A percentile compares a stretch with the other conserved stretches of the same genome.
phyloP scores from a whole-genome alignment of 768 basidiomycete genomes.

The Leccinum ochraceum region DNA sequence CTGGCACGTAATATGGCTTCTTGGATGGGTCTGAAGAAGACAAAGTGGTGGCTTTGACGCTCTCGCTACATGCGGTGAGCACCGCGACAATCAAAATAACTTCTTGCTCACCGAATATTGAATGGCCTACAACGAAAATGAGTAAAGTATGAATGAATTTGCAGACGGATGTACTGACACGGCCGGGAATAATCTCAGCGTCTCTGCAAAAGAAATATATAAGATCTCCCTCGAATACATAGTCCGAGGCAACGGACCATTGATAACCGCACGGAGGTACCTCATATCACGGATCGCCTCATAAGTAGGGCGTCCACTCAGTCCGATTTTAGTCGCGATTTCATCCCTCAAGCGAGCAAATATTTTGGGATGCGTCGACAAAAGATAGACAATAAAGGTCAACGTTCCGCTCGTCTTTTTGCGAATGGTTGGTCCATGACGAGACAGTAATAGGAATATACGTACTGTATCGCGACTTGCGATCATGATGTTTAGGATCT shows the following conservation, averaged over 20 bases:
- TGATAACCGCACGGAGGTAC: constrained; percentile 63
- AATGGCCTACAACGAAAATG: constrained; percentile 38
- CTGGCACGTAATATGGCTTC: constrained; percentile 34
- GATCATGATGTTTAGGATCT: constrained; percentile 38
- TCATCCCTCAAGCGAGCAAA: constrained; percentile 52
- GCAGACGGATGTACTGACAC: constrained; percentile 31
- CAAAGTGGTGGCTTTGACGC: constrained; percentile 49
- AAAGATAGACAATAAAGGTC: constrained; percentile 41
- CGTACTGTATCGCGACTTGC: constrained; percentile 33
- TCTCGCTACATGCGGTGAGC: constrained; percentile 37
- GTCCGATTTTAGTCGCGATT: constrained; percentile 53
- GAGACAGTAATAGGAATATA: neutral
- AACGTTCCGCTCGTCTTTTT: constrained; percentile 42
- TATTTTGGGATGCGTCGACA: constrained; percentile 52
- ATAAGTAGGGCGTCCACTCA: constrained; percentile 47
- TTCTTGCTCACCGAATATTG: constrained; percentile 41
- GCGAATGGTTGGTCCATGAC: neutral
- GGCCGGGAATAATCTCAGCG: constrained; percentile 55
- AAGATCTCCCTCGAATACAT: neutral
- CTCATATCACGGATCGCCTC: constrained; percentile 63
- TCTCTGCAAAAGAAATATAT: constrained; percentile 37
- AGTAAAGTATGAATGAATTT: neutral
- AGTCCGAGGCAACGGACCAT: constrained; percentile 40
- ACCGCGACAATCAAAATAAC: neutral
- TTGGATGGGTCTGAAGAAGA: constrained; percentile 29